A percentile compares a stretch with the other conserved stretches of the same genome.
Conservation (phyloP, 2,329 filamentous ascomycete species). For the Pseudogymnoascus sp. region DNA sequence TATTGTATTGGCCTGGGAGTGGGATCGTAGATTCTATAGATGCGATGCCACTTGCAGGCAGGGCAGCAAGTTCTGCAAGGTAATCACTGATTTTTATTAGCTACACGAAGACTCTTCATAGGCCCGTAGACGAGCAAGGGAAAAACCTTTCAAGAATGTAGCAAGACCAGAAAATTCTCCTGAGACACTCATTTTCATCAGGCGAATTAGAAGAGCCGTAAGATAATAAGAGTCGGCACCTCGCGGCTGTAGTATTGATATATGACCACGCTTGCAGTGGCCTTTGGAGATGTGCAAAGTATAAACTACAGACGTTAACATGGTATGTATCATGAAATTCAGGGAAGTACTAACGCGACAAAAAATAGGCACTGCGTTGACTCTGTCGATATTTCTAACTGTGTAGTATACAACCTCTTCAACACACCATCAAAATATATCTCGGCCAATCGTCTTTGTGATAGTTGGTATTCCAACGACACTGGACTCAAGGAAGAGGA, state of each 20-base stretch:
- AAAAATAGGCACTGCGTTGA: slow-evolving; percentile 46
- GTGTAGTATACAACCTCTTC: slow-evolving; percentile 39
- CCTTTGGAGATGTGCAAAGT: slow-evolving; percentile 43
- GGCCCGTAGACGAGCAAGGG: background rate
- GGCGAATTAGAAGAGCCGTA: slow-evolving; percentile 32
- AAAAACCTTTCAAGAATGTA: slow-evolving; percentile 45
- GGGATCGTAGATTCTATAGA: slow-evolving; percentile 45
- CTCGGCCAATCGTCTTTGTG: slow-evolving; percentile 33
- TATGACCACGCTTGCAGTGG: slow-evolving; percentile 48
- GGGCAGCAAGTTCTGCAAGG: slow-evolving; percentile 43
- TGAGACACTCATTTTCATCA: slow-evolving; percentile 41
- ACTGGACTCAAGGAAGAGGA: slow-evolving; percentile 18
- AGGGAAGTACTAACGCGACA: slow-evolving; percentile 34
- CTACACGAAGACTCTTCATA: background rate
- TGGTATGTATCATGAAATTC: background rate
- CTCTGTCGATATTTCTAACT: slow-evolving; percentile 39
- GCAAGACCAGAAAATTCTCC: slow-evolving; percentile 48
- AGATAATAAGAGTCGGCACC: slow-evolving; percentile 42
- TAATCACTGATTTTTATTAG: slow-evolving; percentile 36
- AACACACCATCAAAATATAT: slow-evolving; percentile 41
- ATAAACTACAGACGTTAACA: slow-evolving; percentile 31
- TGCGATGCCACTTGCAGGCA: slow-evolving; percentile 44
- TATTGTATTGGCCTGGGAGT: slow-evolving; percentile 40
- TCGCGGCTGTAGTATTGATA: slow-evolving; percentile 41
- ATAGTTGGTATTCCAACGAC: slow-evolving; percentile 28